phyloP scores from a whole-genome alignment of 179 eudicot species.

The Spinacia oleracea region DNA sequence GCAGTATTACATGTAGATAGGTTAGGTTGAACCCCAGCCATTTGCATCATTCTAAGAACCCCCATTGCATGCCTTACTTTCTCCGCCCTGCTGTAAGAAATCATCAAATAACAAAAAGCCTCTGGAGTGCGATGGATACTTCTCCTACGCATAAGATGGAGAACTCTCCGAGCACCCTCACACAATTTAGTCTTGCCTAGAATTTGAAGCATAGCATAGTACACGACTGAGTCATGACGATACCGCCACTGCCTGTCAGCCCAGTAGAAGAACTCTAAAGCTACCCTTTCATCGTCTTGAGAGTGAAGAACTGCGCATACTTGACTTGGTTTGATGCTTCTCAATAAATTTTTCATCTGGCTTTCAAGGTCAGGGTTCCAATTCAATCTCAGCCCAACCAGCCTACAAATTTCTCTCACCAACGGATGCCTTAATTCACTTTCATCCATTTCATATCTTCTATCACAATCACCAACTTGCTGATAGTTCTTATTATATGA shows the following conservation, averaged over 20 bases:
- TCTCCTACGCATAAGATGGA: constrained; percentile 63
- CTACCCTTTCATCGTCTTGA: constrained; percentile 67
- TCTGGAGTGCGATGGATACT: constrained; percentile 46
- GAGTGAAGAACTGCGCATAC: constrained; percentile 68
- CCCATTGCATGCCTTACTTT: constrained; percentile 60
- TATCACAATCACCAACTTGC: constrained; percentile 28
- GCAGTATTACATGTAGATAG: constrained; percentile 64
- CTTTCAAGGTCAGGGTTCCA: constrained; percentile 68
- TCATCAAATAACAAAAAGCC: constrained; percentile 74
- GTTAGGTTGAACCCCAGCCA: constrained; percentile 60
- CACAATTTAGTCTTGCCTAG: constrained; percentile 74
- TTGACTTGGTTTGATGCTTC: constrained; percentile 66
- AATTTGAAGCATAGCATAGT: constrained; percentile 70
- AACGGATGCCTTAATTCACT: constrained; percentile 68
- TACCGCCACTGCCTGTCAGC: constrained; percentile 86
- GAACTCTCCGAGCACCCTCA: constrained; percentile 73
- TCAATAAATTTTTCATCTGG: constrained; percentile 51
- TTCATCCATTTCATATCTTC: constrained; percentile 47
- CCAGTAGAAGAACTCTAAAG: constrained; percentile 74
- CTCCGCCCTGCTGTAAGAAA: constrained; percentile 77
- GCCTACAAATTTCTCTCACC: constrained; percentile 69
- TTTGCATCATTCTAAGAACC: constrained; percentile 62
- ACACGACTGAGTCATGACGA: constrained; percentile 63
- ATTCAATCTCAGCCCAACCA: constrained; percentile 46
- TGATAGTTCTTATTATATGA: constrained; percentile 24